A percentile compares a stretch with the other conserved stretches of the same genome.
phyloP scores from a whole-genome alignment of 257 asterid species.

The Haberlea rhodopensis region DNA sequence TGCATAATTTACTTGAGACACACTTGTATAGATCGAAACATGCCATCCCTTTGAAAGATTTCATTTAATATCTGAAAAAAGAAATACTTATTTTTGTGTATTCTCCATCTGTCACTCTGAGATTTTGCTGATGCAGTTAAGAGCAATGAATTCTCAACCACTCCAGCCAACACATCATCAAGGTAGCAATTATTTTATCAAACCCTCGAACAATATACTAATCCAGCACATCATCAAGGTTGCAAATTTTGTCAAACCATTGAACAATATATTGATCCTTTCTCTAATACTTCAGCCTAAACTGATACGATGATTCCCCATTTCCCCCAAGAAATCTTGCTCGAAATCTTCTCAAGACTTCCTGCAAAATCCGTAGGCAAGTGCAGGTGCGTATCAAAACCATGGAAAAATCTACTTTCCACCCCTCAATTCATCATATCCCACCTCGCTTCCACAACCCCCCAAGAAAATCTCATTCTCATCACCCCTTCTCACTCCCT shows the following conservation, averaged over 20 bases:
- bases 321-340: slow-evolving; percentile 31
- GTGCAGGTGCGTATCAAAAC: slow-evolving; percentile 35
- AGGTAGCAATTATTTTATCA: neutral
- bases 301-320: neutral
- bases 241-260: neutral
- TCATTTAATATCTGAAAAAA: too few relatives aligned
- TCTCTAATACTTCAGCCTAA: neutral
- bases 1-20: too few relatives aligned
- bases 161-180: neutral
- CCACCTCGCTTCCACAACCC: slow-evolving; percentile 26
- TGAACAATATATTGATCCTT: neutral
- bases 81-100: neutral
- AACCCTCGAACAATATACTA: neutral
- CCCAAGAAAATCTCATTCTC: slow-evolving; percentile 25
- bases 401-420: slow-evolving; percentile 29
- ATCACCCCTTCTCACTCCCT: slow-evolving; percentile 12
- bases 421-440: slow-evolving; percentile 26
- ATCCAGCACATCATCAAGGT: slow-evolving; percentile 1
- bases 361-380: slow-evolving; percentile 35
- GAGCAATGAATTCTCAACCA: neutral
- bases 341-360: slow-evolving; percentile 28
- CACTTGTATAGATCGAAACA: too few relatives aligned
- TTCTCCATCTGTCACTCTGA: neutral
- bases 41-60: too few relatives aligned
- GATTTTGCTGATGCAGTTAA: neutral